Evolutionary conservation across 257 asterid species (phyloP), one percentile per base, ranked within the genome.

Genomic region (Przewalskia tangutica): DNA sequence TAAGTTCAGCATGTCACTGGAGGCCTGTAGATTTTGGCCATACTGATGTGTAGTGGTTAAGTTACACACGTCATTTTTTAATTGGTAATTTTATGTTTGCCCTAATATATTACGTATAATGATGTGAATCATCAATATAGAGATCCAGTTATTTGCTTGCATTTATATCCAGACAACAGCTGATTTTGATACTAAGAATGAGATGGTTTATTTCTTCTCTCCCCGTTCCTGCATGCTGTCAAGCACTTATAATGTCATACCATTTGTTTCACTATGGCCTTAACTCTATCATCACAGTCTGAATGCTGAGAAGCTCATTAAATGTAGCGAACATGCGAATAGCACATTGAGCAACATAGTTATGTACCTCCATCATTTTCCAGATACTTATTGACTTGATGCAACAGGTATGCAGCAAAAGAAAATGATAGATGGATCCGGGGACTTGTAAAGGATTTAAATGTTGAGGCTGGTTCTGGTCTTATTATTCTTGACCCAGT

Each of bases 381-480:
- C 46, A 75, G 46, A 75, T 27, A 50, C 18, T 75, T 75, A 75
- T 75, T 14, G 23, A 50, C 60, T 75, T 81, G 51, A 83, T 81
- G 83, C 79, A 77, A 86, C 88, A 95, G 99, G 99, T 95, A 88
- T 86, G 97, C 99, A 55, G 92, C 98, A 85, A 95, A 95, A 88
- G 99, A 92, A 85, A 93, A 89, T 88, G 99, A 94, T 85, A 90
- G 64, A 88, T 95, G 98, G 99, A 90, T 95, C 83, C 93, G 97
- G 85, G 95, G 97, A 76, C 93, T 92, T 81, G 82, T 95, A 81
- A 94, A 95, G 91, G 98, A 95, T 93, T 89, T 95, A 73, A 91
- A 91, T 7, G 87, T 95, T 73, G 99, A 95, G 86, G 95, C 99
- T 88, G 99, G 97, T 88, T 95, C 99, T 75, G 99, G 99, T 81